Percentiles rank a stretch among this genome's conserved stretches.
Conservation (phyloP, 2,329 filamentous ascomycete genomes). For the Chrysoporthe cubensis region DNA sequence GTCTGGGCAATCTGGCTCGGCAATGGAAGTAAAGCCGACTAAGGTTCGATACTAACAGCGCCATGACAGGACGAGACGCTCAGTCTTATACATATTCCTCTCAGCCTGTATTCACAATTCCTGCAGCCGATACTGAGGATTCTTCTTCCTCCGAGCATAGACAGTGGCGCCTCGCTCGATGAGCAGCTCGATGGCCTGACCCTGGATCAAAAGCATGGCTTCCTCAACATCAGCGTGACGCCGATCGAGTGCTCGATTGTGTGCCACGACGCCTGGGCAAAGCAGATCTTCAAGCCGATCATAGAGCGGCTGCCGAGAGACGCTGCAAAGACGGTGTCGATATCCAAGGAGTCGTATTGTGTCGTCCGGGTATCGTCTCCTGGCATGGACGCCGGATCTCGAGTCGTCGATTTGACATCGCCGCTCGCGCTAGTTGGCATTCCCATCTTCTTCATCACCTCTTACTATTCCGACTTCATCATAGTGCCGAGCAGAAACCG, state of each 20-base stretch:
- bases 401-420: slow-evolving; percentile 88
- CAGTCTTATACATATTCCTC: slow-evolving; percentile 87
- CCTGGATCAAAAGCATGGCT: slow-evolving; percentile 67
- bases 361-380: slow-evolving; percentile 89
- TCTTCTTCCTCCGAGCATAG: slow-evolving; percentile 68
- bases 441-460: slow-evolving; percentile 98
- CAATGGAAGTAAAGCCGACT: neutral
- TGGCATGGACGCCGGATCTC: slow-evolving; percentile 86
- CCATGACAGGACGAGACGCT: slow-evolving; percentile 77
- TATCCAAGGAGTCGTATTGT: slow-evolving; percentile 83
- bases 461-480: slow-evolving; percentile 97
- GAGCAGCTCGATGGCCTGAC: slow-evolving; percentile 51
- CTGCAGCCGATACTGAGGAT: slow-evolving; percentile 86
- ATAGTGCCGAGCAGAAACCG: slow-evolving; percentile 80
- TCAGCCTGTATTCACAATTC: slow-evolving; percentile 76
- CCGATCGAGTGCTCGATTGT: slow-evolving; percentile 92
- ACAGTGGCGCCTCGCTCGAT: slow-evolving; percentile 42
- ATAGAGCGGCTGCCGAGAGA: slow-evolving; percentile 65
- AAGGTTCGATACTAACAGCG: slow-evolving; percentile 34
- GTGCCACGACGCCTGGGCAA: slow-evolving; percentile 76
- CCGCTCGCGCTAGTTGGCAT: slow-evolving; percentile 91
- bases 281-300: slow-evolving; percentile 74
- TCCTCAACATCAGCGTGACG: slow-evolving; percentile 92
- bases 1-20: neutral
- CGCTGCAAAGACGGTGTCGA: slow-evolving; percentile 61